Evolutionary conservation across 139 green algal species (phyloP), one percentile per base, ranked within the genome.

Genomic region (Pedinophyceae sp.): DNA sequence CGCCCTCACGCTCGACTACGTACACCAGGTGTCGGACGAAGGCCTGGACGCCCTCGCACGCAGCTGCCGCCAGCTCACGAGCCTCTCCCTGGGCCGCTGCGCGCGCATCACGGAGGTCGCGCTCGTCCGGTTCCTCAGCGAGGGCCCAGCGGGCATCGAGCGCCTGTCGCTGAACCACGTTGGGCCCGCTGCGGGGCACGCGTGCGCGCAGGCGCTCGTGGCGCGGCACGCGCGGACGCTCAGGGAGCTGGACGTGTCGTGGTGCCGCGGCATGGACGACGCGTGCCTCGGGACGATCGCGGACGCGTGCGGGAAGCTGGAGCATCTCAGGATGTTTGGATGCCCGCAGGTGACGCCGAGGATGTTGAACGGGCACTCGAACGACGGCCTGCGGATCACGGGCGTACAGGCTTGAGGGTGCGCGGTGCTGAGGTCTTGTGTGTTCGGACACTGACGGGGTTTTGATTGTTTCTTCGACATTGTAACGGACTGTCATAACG

Each of bases 291-390:
- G 73, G 2, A 27, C 61, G 52, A 48, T 84, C 54, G 72, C 53
- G n/a, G 76, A 84, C 43, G 22, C 6, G 17, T 78, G 65, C 56
- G 23, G 18, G 4, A 3, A 24, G 3, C 54, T 84, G 30, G 13
- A 18, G 20, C 24, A 50, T 6, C 46, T 79, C 20, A 49, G 24
- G 5, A 47, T 75, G 15, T 73, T 59, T 43, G 67, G 71, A 5
- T 75, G 67, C 55, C 69, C 55, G 10, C 68, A 77, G 43, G 25
- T 80, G 20, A 60, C 30, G 0, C 24, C 39, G 2, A 30, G 47
- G 5, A 72, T 81, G 23, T 10, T 82, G 53, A 30, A 71, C 25
- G 73, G 73, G 26, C 70, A 76, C 52, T 54, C 50, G 25, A 74
- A 70, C 40, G 51, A 71, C 0, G 13, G 4, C 1, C 40, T 81